These are phyloP conservation scores for Aethionema arabicum DNA, from an alignment of 345 rosid genomes.

Conservation along the genomic window DNA sequence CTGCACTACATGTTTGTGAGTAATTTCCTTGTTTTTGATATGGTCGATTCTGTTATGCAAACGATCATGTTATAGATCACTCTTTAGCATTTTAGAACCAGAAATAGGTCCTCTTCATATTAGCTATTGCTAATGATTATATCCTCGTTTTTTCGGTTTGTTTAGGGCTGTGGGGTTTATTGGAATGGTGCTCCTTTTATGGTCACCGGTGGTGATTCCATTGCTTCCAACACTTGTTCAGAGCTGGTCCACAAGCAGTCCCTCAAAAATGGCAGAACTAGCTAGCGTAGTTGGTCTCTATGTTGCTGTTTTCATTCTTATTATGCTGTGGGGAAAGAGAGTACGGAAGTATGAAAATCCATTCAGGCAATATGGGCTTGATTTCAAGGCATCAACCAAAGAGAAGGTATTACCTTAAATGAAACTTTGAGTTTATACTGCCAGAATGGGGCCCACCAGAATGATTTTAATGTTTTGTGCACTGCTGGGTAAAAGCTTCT, in stretches of 20 bases:
- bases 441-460: constrained; percentile 4
- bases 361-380: constrained; percentile 73
- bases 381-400: constrained; percentile 52
- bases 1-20: constrained; percentile 5
- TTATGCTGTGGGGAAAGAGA: constrained; percentile 82
- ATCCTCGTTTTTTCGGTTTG: constrained; percentile 1
- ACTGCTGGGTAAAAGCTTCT: constrained; percentile 4
- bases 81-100: constrained; percentile 14
- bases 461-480: neutral
- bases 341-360: constrained; percentile 76
- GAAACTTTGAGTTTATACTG: constrained; percentile 1
- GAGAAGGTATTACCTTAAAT: constrained; percentile 40
- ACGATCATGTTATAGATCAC: constrained; percentile 4
- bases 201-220: constrained; percentile 86
- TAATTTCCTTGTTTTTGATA: neutral
- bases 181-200: constrained; percentile 76
- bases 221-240: constrained; percentile 80
- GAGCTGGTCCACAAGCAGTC: constrained; percentile 68
- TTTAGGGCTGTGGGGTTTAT: constrained; percentile 72
- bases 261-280: constrained; percentile 68
- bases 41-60: constrained; percentile 7
- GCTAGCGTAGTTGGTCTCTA: constrained; percentile 78
- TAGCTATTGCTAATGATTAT: constrained; percentile 19
- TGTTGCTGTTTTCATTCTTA: constrained; percentile 64
- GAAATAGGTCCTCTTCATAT: constrained; percentile 3